Conservation (phyloP, 1,284 basidiomycete genomes). For the Microbotryum intermedium region DNA sequence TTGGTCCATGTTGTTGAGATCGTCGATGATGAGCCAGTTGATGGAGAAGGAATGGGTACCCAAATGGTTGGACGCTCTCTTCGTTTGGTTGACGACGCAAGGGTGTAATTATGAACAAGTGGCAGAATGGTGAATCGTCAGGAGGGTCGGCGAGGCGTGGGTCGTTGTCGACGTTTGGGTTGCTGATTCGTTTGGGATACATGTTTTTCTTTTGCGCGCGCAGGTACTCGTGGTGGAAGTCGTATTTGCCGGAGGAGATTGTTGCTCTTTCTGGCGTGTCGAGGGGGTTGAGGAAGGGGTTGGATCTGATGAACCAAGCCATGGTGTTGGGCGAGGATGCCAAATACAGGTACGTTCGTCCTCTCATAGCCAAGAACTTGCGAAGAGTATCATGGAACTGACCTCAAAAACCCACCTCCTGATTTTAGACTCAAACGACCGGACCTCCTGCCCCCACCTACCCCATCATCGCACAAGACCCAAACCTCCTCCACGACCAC, state of each 20-base stretch:
- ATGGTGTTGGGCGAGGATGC: slow-evolving; percentile 58
- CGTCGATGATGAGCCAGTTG: slow-evolving; percentile 67
- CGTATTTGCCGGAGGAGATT: slow-evolving; percentile 60
- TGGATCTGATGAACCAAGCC: slow-evolving; percentile 88
- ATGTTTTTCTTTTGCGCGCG: not conserved
- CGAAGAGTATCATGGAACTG: not conserved
- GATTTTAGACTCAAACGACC: slow-evolving; percentile 25
- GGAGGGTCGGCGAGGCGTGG: too few relatives aligned
- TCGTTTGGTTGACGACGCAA: slow-evolving; percentile 81
- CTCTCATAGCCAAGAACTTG: not conserved
- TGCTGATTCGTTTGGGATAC: not conserved
- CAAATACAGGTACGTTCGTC: slow-evolving; percentile 24
- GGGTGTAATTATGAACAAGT: slow-evolving; percentile 79
- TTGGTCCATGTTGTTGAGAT: slow-evolving; percentile 67
- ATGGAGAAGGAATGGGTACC: slow-evolving; percentile 89
- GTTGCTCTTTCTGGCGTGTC: slow-evolving; percentile 56
- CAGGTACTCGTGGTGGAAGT: slow-evolving; percentile 64
- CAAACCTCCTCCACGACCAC: slow-evolving; percentile 18
- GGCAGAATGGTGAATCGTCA: slow-evolving; percentile 70
- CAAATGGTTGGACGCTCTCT: slow-evolving; percentile 86
- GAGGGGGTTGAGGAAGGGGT: slow-evolving; percentile 70
- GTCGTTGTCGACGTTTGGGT: not conserved
- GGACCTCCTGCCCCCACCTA: slow-evolving; percentile 46
- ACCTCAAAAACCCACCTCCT: not conserved
- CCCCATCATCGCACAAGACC: slow-evolving; percentile 47